A percentile compares a stretch with the other conserved stretches of the same genome.
phyloP scores from a whole-genome alignment of 228 moss, liverwort and hornwort genomes.

The Sphagnum magellanicum region DNA sequence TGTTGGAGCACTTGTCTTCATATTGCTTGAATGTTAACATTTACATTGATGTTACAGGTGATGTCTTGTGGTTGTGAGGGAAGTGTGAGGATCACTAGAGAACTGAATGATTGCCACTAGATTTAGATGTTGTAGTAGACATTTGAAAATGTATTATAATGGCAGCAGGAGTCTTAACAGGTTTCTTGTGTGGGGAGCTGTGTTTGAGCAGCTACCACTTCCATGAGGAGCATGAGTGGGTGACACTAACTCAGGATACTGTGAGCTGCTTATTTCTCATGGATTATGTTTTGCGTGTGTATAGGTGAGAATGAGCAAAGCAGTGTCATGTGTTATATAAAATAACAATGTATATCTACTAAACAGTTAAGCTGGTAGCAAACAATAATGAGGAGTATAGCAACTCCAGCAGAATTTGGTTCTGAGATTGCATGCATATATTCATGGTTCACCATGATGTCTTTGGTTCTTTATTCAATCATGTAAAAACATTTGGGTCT shows the following conservation, averaged over 20 bases:
- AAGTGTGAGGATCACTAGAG: too few species aligned
- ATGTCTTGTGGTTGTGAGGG: too few species aligned
- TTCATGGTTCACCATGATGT: background rate
- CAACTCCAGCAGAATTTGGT: background rate
- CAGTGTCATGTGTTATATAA: slow-evolving; percentile 8
- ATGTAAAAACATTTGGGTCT: background rate
- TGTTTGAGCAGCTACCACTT: slow-evolving; percentile 25
- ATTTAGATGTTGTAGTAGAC: too few species aligned
- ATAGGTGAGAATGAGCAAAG: slow-evolving; percentile 28
- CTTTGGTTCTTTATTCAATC: background rate
- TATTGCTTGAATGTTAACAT: too few species aligned
- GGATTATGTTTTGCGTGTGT: slow-evolving; percentile 66
- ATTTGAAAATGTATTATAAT: too few species aligned
- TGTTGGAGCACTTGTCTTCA: too few species aligned
- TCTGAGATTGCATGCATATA: background rate
- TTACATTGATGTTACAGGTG: too few species aligned
- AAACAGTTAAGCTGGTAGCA: too few species aligned
- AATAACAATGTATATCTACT: background rate
- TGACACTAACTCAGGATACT: slow-evolving; percentile 38
- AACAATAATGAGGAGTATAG: too few species aligned
- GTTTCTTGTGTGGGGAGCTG: background rate
- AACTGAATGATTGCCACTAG: too few species aligned
- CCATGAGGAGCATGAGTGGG: slow-evolving; percentile 21
- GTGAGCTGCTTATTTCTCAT: slow-evolving; percentile 66
- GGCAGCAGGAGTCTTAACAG: background rate